Conservation (phyloP, 495 filamentous ascomycete genomes). For the Aspergillus kassunensis region DNA sequence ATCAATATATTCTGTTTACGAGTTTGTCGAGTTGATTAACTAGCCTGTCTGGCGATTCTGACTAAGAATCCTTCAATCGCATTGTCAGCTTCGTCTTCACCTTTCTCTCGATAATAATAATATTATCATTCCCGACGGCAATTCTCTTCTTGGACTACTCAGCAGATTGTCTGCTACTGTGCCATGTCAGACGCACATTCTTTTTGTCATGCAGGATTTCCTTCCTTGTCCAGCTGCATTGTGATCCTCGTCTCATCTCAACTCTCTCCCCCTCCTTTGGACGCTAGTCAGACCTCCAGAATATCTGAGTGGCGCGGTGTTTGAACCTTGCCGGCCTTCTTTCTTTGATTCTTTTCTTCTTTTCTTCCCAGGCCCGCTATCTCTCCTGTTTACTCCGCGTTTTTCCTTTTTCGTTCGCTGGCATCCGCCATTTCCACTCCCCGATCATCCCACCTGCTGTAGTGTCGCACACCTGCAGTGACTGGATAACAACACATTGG, state of each 20-base stretch:
- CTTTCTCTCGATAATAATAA: background rate
- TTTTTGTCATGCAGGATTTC: constrained; percentile 7
- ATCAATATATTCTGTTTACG: too few species aligned
- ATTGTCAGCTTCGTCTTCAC: background rate
- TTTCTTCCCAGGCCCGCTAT: background rate
- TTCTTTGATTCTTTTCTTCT: background rate
- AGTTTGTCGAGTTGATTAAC: too few species aligned
- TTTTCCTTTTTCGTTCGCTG: background rate
- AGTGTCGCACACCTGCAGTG: too few species aligned
- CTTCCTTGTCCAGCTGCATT: constrained; percentile 4
- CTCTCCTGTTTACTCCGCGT: background rate
- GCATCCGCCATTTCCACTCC: background rate
- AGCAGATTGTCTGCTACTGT: background rate
- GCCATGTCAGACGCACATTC: constrained; percentile 10
- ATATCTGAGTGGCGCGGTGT: background rate
- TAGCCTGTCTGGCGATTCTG: constrained; percentile 6
- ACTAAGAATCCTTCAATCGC: constrained; percentile 9
- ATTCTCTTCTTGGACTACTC: background rate
- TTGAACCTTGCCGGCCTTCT: background rate
- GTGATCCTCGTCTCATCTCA: background rate
- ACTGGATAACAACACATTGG: too few species aligned
- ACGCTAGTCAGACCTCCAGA: background rate
- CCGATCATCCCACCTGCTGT: background rate
- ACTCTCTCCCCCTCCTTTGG: background rate
- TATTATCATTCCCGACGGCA: background rate